phyloP scores from a whole-genome alignment of 139 green algal species.

The Closterium sp. region DNA sequence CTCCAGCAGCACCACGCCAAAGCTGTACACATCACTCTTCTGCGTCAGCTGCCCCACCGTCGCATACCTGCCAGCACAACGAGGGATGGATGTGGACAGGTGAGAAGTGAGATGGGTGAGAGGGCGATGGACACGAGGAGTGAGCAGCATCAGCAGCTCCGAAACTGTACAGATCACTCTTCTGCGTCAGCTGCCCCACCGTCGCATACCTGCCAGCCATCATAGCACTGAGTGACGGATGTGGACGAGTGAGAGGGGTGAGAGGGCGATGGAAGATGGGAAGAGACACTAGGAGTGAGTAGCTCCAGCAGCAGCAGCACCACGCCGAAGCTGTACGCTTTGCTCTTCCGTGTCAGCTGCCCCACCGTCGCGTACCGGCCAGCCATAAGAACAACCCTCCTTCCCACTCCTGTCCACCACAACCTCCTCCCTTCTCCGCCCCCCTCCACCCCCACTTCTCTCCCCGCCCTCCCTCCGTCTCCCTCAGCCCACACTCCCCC shows the following conservation, averaged over 20 bases:
- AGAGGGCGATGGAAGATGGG: background rate
- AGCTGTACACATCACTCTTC: constrained; percentile 53
- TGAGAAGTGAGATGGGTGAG: background rate
- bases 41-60: constrained; percentile 45
- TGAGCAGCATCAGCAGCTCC: background rate
- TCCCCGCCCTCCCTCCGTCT: no score
- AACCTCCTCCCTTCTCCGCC: no score
- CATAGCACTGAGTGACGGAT: no score
- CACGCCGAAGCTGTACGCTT: constrained; percentile 52
- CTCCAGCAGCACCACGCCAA: constrained; percentile 44
- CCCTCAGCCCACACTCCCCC: no score
- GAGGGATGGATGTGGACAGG: no score
- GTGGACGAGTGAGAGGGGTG: background rate
- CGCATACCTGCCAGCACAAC: constrained; percentile 41
- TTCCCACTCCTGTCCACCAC: no score
- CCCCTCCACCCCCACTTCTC: background rate
- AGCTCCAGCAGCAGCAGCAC: background rate
- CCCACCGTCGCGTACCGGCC: constrained; percentile 46
- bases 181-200: constrained; percentile 42
- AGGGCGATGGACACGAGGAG: background rate
- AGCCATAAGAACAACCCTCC: no score
- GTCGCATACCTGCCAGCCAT: constrained; percentile 47
- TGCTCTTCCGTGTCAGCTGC: constrained; percentile 38
- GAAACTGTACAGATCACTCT: constrained; percentile 54
- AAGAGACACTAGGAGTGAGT: background rate